phyloP scores from a whole-genome alignment of 2,329 filamentous ascomycete genomes.

The Colletotrichum kahawae region DNA sequence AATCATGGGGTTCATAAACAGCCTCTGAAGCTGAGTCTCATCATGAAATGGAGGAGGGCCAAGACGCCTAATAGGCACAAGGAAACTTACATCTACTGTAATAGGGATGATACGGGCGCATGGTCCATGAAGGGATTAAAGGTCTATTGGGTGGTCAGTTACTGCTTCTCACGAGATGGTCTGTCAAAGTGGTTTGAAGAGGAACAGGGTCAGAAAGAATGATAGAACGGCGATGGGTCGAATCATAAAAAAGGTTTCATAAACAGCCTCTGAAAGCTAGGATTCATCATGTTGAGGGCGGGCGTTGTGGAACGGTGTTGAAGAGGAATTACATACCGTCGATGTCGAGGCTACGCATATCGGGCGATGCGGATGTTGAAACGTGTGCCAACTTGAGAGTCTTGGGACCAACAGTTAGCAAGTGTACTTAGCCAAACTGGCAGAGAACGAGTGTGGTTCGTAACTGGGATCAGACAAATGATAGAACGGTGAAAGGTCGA shows the following conservation, averaged over 20 bases:
- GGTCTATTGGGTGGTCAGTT: not conserved
- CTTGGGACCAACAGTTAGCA: not conserved
- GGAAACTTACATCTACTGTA: not conserved
- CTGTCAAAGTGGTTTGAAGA: not conserved
- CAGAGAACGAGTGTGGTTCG: not conserved
- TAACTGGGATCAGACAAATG: conserved; percentile 19
- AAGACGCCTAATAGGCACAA: not conserved
- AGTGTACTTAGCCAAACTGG: not conserved
- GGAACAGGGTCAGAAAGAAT: conserved; percentile 21
- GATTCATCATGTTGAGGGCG: conserved; percentile 40
- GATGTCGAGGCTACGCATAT: not conserved
- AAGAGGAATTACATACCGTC: not conserved
- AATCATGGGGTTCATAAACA: conserved; percentile 52
- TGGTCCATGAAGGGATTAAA: not conserved
- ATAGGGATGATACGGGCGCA: not conserved
- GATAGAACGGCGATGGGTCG: conserved; percentile 38
- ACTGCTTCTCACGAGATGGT: not conserved
- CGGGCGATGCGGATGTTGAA: not conserved
- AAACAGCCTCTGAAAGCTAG: conserved; percentile 51
- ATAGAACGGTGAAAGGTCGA: conserved; percentile 39
- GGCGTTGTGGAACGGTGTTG: not conserved
- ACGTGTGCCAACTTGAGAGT: not conserved
- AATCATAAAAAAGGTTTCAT: conserved; percentile 45
- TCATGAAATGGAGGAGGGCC: conserved; percentile 25
- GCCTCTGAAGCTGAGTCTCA: conserved; percentile 48